Percentiles rank a stretch among this genome's conserved stretches.
Evolutionary conservation across 176 grass and related monocot genomes (phyloP).

Genomic region (barley (Hordeum vulgare)): DNA sequence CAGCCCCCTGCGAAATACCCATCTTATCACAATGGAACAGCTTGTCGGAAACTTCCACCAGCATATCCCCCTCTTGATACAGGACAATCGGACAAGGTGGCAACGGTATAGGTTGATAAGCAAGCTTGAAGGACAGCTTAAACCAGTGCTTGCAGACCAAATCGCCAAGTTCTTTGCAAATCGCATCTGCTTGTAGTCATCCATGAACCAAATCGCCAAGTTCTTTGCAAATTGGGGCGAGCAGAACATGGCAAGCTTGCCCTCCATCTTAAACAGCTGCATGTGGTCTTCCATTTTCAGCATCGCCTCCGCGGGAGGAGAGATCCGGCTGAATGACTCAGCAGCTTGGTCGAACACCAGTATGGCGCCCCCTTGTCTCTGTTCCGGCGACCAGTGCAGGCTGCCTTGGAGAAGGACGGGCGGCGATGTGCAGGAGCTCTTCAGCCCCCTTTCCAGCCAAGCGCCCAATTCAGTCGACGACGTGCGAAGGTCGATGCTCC

Average conservation of each 20-base stretch:
- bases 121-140: not conserved
- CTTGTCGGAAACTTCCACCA: not conserved
- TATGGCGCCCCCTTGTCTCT: not conserved
- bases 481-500: not conserved
- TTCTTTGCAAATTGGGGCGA: not conserved
- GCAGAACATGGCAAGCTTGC: not conserved
- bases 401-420: not conserved
- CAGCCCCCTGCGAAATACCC: not conserved
- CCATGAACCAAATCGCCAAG: not conserved
- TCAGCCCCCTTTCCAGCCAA: not conserved
- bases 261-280: not conserved
- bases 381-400: constrained; percentile 9
- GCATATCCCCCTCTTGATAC: not conserved
- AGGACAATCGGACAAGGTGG: not conserved
- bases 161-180: not conserved
- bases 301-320: not conserved
- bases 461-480: not conserved
- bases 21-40: not conserved
- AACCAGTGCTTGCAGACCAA: not conserved
- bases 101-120: not conserved
- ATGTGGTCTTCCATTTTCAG: not conserved
- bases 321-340: constrained; percentile 14
- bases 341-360: not conserved
- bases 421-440: not conserved
- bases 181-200: not conserved